phyloP scores from a whole-genome alignment of 1,284 basidiomycete genomes.

The Pholiota adiposa region DNA sequence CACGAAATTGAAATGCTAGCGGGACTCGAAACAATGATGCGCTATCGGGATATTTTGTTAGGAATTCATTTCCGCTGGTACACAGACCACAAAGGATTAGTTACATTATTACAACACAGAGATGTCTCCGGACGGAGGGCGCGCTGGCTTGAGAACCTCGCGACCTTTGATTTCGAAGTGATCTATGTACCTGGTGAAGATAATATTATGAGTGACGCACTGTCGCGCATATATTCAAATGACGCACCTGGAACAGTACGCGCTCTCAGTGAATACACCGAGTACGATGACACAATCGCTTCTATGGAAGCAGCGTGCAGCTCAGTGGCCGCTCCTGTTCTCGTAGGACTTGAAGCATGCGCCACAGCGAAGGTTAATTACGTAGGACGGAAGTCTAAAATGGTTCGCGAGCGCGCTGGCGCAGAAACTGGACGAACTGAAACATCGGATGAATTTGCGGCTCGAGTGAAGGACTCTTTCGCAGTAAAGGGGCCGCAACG shows the following conservation, averaged over 20 bases:
- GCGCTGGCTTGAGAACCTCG: slow-evolving; percentile 40
- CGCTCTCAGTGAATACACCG: slow-evolving; percentile 25
- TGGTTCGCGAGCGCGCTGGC: background rate
- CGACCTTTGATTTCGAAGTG: slow-evolving; percentile 33
- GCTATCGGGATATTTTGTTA: slow-evolving; percentile 33
- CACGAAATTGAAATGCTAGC: slow-evolving; percentile 41
- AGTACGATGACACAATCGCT: slow-evolving; percentile 24
- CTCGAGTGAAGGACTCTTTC: slow-evolving; percentile 11
- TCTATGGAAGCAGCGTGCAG: background rate
- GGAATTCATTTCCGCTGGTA: slow-evolving; percentile 36
- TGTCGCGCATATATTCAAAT: slow-evolving; percentile 25
- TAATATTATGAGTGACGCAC: slow-evolving; percentile 33
- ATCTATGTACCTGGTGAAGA: slow-evolving; percentile 30
- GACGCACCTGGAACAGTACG: slow-evolving; percentile 27
- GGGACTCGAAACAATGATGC: slow-evolving; percentile 37
- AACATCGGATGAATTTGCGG: slow-evolving; percentile 20
- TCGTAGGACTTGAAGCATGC: slow-evolving; percentile 1
- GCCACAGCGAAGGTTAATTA: background rate
- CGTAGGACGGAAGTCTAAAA: background rate
- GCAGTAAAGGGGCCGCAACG: slow-evolving; percentile 10
- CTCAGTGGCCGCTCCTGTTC: background rate
- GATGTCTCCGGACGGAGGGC: slow-evolving; percentile 37
- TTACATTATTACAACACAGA: slow-evolving; percentile 35
- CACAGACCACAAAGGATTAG: slow-evolving; percentile 41
- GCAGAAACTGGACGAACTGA: slow-evolving; percentile 22